phyloP scores from a whole-genome alignment of 2,329 filamentous ascomycete species.

The Pseudohalonectria lignicola region DNA sequence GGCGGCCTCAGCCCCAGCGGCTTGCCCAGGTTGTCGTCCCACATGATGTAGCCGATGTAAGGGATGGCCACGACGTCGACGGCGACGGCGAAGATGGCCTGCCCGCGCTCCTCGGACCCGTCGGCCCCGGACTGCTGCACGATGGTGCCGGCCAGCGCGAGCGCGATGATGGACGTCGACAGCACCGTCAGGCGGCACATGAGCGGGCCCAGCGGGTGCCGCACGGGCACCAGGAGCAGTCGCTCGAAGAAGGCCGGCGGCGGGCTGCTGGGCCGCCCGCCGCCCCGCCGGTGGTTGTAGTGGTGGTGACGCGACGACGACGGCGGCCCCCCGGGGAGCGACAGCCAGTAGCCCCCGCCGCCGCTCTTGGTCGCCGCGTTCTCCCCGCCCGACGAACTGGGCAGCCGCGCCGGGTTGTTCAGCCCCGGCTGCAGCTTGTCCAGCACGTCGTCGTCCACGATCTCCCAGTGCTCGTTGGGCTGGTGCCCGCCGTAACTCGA shows the following conservation, averaged over 20 bases:
- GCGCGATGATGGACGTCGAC: conserved; percentile 68
- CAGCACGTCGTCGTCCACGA: conserved; percentile 33
- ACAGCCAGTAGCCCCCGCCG: no score
- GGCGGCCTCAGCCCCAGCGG: conserved; percentile 79
- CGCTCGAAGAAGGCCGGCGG: conserved; percentile 33
- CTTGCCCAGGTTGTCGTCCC: conserved; percentile 91
- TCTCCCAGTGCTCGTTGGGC: conserved; percentile 33
- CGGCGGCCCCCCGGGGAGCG: no score
- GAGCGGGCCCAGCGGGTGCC: conserved; percentile 76
- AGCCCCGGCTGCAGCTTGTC: conserved; percentile 29
- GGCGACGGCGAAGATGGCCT: conserved; percentile 78
- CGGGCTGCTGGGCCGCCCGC: conserved; percentile 22
- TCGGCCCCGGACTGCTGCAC: conserved; percentile 42
- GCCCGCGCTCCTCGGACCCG: conserved; percentile 49
- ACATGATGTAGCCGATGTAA: conserved; percentile 89
- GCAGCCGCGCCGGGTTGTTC: conserved; percentile 7
- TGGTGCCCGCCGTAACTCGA: conserved; percentile 35
- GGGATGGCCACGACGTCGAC: conserved; percentile 83
- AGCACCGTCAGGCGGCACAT: conserved; percentile 75
- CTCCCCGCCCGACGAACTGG: conserved; percentile 15
- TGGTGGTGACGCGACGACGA: no score
- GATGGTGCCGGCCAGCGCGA: conserved; percentile 69
- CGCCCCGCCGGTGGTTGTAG: no score
- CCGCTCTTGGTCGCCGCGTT: no score
- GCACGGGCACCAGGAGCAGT: conserved; percentile 58